Evolutionary conservation across 306 rosid species (phyloP).

Genomic region (Datisca glomerata): DNA sequence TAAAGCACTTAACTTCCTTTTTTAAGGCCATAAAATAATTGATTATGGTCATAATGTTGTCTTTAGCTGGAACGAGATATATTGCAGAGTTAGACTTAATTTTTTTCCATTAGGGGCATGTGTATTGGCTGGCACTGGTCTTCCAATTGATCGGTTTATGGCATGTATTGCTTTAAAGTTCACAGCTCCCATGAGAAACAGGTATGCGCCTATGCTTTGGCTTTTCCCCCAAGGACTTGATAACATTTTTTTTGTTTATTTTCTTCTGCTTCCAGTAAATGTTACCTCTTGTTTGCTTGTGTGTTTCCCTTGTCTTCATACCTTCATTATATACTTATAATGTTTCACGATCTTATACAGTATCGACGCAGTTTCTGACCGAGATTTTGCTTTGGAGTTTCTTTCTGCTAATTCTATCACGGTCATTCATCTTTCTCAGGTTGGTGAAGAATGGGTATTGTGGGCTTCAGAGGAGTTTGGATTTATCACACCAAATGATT

Average conservation of each 20-base stretch:
- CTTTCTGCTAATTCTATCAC: slow-evolving; percentile 80
- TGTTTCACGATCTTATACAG: slow-evolving; percentile 25
- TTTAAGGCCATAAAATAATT: slow-evolving; percentile 6
- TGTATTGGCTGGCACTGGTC: slow-evolving; percentile 99
- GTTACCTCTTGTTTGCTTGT: not conserved
- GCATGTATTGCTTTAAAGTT: slow-evolving; percentile 73
- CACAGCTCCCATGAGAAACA: slow-evolving; percentile 85
- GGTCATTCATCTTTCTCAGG: slow-evolving; percentile 91
- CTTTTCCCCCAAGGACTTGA: no score
- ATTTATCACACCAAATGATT: slow-evolving; percentile 78
- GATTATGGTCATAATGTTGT: slow-evolving; percentile 11
- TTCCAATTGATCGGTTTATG: slow-evolving; percentile 96
- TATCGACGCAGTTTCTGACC: slow-evolving; percentile 95
- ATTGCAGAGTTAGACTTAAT: slow-evolving; percentile 83
- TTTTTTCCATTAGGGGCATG: slow-evolving; percentile 88
- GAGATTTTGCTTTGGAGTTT: slow-evolving; percentile 83
- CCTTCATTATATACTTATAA: no score
- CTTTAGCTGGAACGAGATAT: slow-evolving; percentile 91
- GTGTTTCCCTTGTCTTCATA: not conserved
- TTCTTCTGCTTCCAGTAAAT: not conserved
- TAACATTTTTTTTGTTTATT: no score
- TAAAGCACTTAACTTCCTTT: no score
- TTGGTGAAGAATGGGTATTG: slow-evolving; percentile 98
- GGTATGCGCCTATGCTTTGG: no score
- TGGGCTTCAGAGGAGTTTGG: slow-evolving; percentile 99